Percentiles rank a stretch among this genome's conserved stretches.
These are phyloP conservation scores for Chrysanthemum lavandulifolium DNA, from an alignment of 129 eudicot genomes.

Conservation along the genomic window DNA sequence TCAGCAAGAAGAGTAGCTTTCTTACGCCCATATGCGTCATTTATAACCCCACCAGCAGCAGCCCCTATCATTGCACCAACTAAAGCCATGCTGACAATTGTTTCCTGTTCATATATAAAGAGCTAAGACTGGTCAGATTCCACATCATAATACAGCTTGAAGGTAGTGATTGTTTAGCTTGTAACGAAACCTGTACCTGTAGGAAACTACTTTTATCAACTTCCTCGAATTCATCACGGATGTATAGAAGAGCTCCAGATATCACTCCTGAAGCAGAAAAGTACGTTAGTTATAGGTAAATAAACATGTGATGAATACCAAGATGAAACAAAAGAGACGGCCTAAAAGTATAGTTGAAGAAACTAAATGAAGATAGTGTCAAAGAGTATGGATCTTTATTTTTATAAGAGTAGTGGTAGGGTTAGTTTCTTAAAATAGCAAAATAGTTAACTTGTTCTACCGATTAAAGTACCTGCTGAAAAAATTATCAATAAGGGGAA, in stretches of 20 bases:
- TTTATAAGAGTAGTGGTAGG: too few species aligned
- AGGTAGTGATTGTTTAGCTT: too few species aligned
- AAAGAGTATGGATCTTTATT: too few species aligned
- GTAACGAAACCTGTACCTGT: conserved; percentile 45
- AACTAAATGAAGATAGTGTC: too few species aligned
- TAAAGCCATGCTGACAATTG: conserved; percentile 87
- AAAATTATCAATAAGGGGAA: too few species aligned
- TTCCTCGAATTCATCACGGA: conserved; percentile 68
- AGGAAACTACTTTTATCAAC: conserved; percentile 72
- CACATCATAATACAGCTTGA: not conserved
- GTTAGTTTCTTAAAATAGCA: too few species aligned
- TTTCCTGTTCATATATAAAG: conserved; percentile 41
- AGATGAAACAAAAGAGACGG: not conserved
- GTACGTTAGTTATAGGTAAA: not conserved
- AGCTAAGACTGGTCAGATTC: not conserved
- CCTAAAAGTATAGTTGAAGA: too few species aligned
- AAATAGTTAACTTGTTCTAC: too few species aligned
- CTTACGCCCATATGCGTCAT: conserved; percentile 57
- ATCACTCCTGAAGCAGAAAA: conserved; percentile 59
- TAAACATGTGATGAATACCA: not conserved
- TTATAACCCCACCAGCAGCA: conserved; percentile 64
- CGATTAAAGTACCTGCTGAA: too few species aligned
- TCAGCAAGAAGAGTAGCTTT: conserved; percentile 58
- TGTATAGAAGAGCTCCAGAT: conserved; percentile 89
- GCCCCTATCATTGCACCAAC: conserved; percentile 85